These are phyloP conservation scores for Fusarium fracticaudum DNA, from an alignment of 2,329 filamentous ascomycete genomes.

Conservation along the genomic window DNA sequence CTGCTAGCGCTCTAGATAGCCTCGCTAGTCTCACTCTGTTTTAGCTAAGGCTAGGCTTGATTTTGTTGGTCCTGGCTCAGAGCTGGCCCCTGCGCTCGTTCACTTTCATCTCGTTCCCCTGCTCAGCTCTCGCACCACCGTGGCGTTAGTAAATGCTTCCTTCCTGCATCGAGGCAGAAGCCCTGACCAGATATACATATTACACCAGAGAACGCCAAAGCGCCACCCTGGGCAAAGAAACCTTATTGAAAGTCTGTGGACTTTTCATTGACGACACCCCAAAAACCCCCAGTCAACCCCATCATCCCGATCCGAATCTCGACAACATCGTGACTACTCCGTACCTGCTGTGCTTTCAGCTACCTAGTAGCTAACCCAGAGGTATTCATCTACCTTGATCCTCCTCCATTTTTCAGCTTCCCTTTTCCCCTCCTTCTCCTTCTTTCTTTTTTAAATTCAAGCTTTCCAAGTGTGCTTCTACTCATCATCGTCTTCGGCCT, in stretches of 20 bases:
- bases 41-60: constrained; percentile 14
- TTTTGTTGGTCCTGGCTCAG: constrained; percentile 7
- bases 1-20: not conserved
- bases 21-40: constrained; percentile 19
- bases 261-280: constrained; percentile 39
- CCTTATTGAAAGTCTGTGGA: constrained; percentile 41
- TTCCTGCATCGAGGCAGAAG: constrained; percentile 26
- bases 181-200: constrained; percentile 41
- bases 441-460: constrained; percentile 1
- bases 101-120: constrained; percentile 22
- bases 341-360: not conserved
- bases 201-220: constrained; percentile 40
- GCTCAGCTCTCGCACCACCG: not conserved
- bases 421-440: not conserved
- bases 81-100: constrained; percentile 25
- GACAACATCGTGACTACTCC: constrained; percentile 36
- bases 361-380: constrained; percentile 6
- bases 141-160: constrained; percentile 9
- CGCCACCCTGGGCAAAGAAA: constrained; percentile 38
- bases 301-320: constrained; percentile 37
- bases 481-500: not conserved
- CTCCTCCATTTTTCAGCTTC: constrained; percentile 25
- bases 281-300: constrained; percentile 31
- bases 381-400: constrained; percentile 31
- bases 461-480: not conserved